phyloP scores from a whole-genome alignment of 2,329 filamentous ascomycete species.

The Juglanconis juglandina region DNA sequence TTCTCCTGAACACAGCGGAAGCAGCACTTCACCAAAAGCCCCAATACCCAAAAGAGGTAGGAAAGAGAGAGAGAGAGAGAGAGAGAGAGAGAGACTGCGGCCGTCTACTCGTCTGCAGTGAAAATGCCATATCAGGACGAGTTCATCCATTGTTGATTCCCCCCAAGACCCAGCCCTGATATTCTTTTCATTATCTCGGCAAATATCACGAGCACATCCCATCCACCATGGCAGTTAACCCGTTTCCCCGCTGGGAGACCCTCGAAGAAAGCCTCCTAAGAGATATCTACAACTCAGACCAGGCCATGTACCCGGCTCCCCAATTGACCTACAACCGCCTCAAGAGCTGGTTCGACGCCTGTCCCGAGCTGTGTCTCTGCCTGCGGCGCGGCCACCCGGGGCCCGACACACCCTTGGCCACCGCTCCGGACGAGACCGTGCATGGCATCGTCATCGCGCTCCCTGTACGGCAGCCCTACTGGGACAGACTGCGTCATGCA shows the following conservation, averaged over 20 bases:
- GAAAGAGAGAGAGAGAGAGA: too few species aligned
- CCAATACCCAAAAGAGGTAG: too few species aligned
- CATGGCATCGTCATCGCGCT: slow-evolving; percentile 10
- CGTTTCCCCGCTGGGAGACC: neutral
- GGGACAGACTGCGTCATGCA: slow-evolving; percentile 1
- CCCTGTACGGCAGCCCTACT: slow-evolving; percentile 2
- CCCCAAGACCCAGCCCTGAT: neutral
- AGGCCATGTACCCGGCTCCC: slow-evolving; percentile 16
- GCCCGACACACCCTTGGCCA: neutral
- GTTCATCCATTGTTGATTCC: neutral
- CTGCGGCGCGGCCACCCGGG: neutral
- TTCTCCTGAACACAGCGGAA: too few species aligned
- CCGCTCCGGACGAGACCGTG: neutral
- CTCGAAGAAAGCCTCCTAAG: slow-evolving; percentile 5
- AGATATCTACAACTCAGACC: slow-evolving; percentile 11
- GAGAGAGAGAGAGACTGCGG: too few species aligned
- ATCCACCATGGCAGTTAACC: neutral
- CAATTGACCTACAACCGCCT: slow-evolving; percentile 5
- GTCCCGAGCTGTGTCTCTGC: slow-evolving; percentile 6
- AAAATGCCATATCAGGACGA: too few species aligned
- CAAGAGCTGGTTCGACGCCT: slow-evolving; percentile 9
- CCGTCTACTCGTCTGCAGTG: too few species aligned
- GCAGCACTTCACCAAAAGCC: too few species aligned
- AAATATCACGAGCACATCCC: neutral
- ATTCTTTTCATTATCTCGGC: neutral